Evolutionary conservation across 306 rosid species (phyloP).

Genomic region (Begonia loranthoides): DNA sequence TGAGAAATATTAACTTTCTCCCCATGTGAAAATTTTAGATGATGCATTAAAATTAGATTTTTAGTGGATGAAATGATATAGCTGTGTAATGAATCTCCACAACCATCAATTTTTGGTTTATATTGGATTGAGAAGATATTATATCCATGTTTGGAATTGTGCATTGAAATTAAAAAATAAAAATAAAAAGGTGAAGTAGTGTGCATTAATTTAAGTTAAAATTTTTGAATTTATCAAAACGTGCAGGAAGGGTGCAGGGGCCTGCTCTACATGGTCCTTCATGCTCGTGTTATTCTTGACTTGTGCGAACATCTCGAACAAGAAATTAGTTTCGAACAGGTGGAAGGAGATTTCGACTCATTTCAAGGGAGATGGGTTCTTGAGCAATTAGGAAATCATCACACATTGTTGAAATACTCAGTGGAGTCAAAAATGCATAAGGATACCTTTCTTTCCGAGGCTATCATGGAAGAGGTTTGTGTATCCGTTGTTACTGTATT

Average conservation of each 20-base stretch:
- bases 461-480: constrained; percentile 86
- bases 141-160: too few species aligned
- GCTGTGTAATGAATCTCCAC: too few species aligned
- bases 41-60: too few species aligned
- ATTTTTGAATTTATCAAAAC: not conserved
- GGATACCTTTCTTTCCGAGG: constrained; percentile 91
- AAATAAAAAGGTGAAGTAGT: too few species aligned
- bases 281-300: constrained; percentile 94
- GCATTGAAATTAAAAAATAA: too few species aligned
- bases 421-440: constrained; percentile 93
- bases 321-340: constrained; percentile 86
- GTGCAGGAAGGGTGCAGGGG: constrained; percentile 97
- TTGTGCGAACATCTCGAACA: constrained; percentile 67
- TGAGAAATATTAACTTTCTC: too few species aligned
- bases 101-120: too few species aligned
- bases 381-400: constrained; percentile 95
- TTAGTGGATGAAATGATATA: too few species aligned
- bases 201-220: too few species aligned
- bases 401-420: constrained; percentile 71
- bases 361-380: constrained; percentile 79
- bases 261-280: constrained; percentile 93
- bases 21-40: too few species aligned
- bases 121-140: too few species aligned
- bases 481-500: not conserved
- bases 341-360: constrained; percentile 91